Percentiles rank a stretch among this genome's conserved stretches.
Conservation (phyloP, 2,329 filamentous ascomycete genomes). For the Xylariaceae sp. region DNA sequence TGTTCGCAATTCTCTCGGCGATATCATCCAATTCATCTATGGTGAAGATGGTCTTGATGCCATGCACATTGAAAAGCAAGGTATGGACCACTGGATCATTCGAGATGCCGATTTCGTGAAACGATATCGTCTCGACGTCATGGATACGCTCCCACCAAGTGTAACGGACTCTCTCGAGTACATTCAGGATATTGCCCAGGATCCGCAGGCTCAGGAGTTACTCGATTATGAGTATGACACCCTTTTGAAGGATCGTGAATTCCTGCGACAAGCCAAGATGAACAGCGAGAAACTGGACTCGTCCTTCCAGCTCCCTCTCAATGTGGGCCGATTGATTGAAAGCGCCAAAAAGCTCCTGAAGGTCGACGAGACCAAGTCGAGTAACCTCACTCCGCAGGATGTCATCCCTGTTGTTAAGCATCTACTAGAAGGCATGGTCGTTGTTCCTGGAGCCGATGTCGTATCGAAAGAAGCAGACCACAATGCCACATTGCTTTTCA, state of each 20-base stretch:
- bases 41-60: constrained; percentile 96
- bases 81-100: constrained; percentile 77
- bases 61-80: constrained; percentile 87
- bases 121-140: constrained; percentile 81
- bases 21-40: constrained; percentile 95
- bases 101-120: constrained; percentile 72
- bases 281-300: constrained; percentile 67
- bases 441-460: constrained; percentile 78
- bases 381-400: constrained; percentile 82
- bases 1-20: constrained; percentile 91
- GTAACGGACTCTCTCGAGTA: constrained; percentile 76
- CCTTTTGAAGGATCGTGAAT: constrained; percentile 66
- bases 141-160: constrained; percentile 55
- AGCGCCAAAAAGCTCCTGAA: constrained; percentile 87
- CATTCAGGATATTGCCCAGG: constrained; percentile 78
- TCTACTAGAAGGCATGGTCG: constrained; percentile 69
- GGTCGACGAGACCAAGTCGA: constrained; percentile 77
- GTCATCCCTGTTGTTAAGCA: constrained; percentile 75
- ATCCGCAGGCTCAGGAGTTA: constrained; percentile 78
- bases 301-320: constrained; percentile 85
- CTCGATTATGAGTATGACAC: constrained; percentile 86
- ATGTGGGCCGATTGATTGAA: constrained; percentile 84
- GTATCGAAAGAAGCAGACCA: constrained; percentile 82
- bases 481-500: constrained; percentile 87
- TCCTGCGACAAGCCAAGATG: constrained; percentile 64